Evolutionary conservation across 345 rosid species (phyloP), one percentile per base, ranked within the genome.

Genomic region (Gossypium raimondii): DNA sequence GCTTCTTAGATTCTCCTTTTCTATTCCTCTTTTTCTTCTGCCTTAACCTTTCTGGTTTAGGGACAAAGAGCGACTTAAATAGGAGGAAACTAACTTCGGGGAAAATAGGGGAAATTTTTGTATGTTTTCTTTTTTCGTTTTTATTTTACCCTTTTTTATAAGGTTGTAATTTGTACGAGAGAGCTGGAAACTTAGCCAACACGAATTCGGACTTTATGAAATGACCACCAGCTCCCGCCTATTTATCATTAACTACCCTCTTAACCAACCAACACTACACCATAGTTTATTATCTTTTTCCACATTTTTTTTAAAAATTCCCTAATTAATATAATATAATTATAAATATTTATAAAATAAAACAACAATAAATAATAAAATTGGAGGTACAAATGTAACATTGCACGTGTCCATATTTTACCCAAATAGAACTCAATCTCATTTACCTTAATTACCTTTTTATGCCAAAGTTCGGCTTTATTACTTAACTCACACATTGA

Each of bases 171-270:
- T 22, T 62, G n/a, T 9, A 17, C 17, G 5, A 25, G 55, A 47
- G 72, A 25, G 16, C 2, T 72, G 67, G 45, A 75, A 43, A 22
- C 79, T 75, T 81, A 55, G 38, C 55, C 17, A 18, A 67, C 72
- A 75, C 67, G 77, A 58, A 59, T 75, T 75, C 75, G 17, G 24
- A 66, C 27, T 47, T 10, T 10, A 56, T 6, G 65, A 81, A 81
- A 81, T 74, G 67, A 77, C 84, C 72, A 78, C 14, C 27, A 60
- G 59, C 76, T 75, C 81, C 84, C 64, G 77, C 84, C 62, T 67
- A 24, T 59, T 67, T 51, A 59, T 62, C 79, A 22, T 12, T 24
- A 77, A 70, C 81, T 66, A 74, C 74, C 41, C 65, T 38, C 73
- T 58, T 24, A 52, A 22, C 72, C 67, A 16, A 48, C 75, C 47